Evolutionary conservation across 306 rosid genomes (phyloP).

Genomic region (Cyamopsis tetragonoloba): DNA sequence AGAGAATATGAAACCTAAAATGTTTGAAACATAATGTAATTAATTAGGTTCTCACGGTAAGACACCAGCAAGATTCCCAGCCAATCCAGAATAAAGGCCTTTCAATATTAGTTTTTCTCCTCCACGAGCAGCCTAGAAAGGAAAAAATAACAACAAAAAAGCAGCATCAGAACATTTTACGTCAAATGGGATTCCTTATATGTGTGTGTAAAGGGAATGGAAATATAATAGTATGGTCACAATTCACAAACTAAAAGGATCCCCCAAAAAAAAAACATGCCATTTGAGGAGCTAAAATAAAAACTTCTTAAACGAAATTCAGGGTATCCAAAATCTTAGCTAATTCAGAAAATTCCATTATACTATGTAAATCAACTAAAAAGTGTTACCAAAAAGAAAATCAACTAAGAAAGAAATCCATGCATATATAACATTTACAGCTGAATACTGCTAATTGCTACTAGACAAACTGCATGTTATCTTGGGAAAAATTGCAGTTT

Average conservation of each 20-base stretch:
- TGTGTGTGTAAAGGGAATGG: not conserved
- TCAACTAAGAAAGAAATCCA: not conserved
- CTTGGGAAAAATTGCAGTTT: not conserved
- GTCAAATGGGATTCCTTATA: not conserved
- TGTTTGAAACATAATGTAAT: constrained; percentile 20
- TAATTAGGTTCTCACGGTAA: constrained; percentile 74
- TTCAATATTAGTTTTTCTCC: constrained; percentile 70
- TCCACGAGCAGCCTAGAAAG: constrained; percentile 75
- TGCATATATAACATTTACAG: not conserved
- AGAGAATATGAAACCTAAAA: constrained; percentile 6
- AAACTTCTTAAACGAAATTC: not conserved
- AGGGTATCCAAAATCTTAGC: not conserved
- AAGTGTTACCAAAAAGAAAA: too few relatives aligned
- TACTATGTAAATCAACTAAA: constrained; percentile 9
- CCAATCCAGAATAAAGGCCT: constrained; percentile 97
- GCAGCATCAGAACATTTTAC: constrained; percentile 2
- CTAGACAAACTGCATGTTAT: constrained; percentile 13
- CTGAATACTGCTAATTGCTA: not conserved
- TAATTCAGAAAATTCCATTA: not conserved
- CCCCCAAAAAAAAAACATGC: not conserved
- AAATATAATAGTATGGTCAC: not conserved
- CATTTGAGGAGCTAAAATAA: not conserved
- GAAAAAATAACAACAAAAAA: too few relatives aligned
- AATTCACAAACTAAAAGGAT: not conserved
- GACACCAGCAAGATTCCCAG: constrained; percentile 93